Evolutionary conservation across 1,139 yeast genomes (phyloP), one percentile per base, ranked within the genome.

Genomic region (Blastobotrys apis): DNA sequence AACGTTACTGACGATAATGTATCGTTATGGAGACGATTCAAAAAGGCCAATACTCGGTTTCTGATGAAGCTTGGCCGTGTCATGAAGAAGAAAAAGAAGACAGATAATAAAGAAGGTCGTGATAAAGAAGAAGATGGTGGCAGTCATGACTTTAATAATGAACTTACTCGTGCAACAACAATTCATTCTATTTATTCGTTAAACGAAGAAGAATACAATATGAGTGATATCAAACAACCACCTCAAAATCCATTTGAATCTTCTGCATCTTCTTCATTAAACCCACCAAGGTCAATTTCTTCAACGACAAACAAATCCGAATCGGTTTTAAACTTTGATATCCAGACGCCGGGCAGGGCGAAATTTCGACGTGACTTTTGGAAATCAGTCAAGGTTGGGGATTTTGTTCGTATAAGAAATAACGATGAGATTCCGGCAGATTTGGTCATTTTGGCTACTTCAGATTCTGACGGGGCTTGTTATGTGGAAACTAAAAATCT

Each of bases 351-450:
- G 13, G 68, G 69, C 19, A 59, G 62, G 15, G 71, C 75, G 10
- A 69, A 69, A 43, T 90, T 90, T 68, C 75, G 74, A 44, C 82
- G 79, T 51, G 79, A 79, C 48, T 79, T 73, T 57, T 92, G 98
- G 98, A 92, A 92, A 64, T 85, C 80, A 58, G 83, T 90, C 35
- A 73, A 74, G 46, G 96, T 90, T 23, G 98, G 98, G 50, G 97
- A 90, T 59, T 74, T 88, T 53, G 79, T 92, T 38, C 77, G 96
- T 55, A 75, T 92, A 17, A 78, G 86, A 56, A 82, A 83, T 50
- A 84, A 92, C 62, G 97, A 90, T 63, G 94, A 87, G 65, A 80
- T 92, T 22, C 98, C 98, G 2, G 97, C 97, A 8, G 98, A 92
- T 68, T 65, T 90, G 30, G 74, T 87, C 15, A 68, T 90, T 25